phyloP scores from a whole-genome alignment of 768 basidiomycete genomes.

The Dacryopinax primogenitus region DNA sequence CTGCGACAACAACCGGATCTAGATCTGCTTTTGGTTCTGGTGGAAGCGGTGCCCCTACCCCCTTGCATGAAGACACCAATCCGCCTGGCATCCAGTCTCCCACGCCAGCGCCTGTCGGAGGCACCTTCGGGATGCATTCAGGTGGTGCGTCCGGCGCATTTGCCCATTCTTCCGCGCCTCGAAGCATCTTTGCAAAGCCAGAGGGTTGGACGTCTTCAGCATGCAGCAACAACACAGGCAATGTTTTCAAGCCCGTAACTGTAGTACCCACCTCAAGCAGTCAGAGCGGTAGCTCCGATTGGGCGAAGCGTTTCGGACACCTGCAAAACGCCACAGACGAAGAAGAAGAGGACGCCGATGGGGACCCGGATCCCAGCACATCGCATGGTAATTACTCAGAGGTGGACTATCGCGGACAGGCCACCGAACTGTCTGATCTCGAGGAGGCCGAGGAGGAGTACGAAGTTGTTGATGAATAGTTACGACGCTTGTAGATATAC shows the following conservation, averaged over 20 bases:
- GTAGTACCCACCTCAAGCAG: background rate
- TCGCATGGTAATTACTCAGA: background rate
- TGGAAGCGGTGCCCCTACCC: background rate
- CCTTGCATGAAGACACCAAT: background rate
- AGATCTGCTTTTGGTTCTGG: background rate
- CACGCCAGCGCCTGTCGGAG: background rate
- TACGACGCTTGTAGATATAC: background rate
- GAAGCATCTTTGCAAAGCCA: background rate
- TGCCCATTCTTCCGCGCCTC: background rate
- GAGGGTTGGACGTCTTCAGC: background rate
- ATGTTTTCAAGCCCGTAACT: background rate
- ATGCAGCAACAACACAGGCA: background rate
- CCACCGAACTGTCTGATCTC: background rate
- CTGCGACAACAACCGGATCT: background rate
- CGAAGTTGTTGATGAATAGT: background rate
- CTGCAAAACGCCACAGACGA: background rate
- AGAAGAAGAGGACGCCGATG: background rate
- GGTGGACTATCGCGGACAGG: background rate
- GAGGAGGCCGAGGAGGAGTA: conserved; percentile 1
- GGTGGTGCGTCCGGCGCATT: background rate
- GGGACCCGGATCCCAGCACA: background rate
- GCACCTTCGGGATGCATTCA: background rate
- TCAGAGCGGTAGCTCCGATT: background rate
- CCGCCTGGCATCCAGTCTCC: background rate
- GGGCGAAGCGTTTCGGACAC: background rate